phyloP scores from a whole-genome alignment of 2,329 filamentous ascomycete species.

The Exophiala aquamarina region DNA sequence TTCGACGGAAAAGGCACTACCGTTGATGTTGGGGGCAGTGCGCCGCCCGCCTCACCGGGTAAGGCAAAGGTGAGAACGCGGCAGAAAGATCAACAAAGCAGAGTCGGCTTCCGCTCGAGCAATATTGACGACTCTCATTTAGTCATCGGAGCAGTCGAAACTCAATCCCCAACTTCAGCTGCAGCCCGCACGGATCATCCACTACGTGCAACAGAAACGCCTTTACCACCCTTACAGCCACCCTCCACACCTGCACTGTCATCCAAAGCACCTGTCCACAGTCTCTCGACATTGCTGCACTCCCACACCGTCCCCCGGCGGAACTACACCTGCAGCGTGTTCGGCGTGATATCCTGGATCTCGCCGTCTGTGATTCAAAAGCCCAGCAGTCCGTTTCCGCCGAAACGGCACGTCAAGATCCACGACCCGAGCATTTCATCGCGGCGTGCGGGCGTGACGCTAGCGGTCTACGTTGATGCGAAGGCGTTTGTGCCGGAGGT shows the following conservation, averaged over 20 bases:
- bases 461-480: slow-evolving; percentile 33
- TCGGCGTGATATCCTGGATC: slow-evolving; percentile 31
- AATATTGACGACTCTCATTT: no score
- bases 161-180: no score
- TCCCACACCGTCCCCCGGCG: slow-evolving; percentile 23
- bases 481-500: slow-evolving; percentile 28
- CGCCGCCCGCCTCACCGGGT: no score
- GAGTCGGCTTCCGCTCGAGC: no score
- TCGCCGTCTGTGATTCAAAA: slow-evolving; percentile 28
- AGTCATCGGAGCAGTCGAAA: no score
- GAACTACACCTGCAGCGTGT: slow-evolving; percentile 30
- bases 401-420: slow-evolving; percentile 33
- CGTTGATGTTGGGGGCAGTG: no score
- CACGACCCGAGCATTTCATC: slow-evolving; percentile 28
- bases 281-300: slow-evolving; percentile 24
- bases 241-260: background rate
- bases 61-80: no score
- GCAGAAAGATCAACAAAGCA: no score
- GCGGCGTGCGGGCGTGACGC: slow-evolving; percentile 24
- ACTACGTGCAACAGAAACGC: background rate
- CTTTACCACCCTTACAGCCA: background rate
- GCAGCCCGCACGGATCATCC: slow-evolving; percentile 1
- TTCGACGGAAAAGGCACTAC: no score
- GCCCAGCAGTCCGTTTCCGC: slow-evolving; percentile 27
- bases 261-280: slow-evolving; percentile 16